Evolutionary conservation across 2,329 filamentous ascomycete genomes (phyloP), one percentile per base, ranked within the genome.

Genomic region (Clonostachys sp.): DNA sequence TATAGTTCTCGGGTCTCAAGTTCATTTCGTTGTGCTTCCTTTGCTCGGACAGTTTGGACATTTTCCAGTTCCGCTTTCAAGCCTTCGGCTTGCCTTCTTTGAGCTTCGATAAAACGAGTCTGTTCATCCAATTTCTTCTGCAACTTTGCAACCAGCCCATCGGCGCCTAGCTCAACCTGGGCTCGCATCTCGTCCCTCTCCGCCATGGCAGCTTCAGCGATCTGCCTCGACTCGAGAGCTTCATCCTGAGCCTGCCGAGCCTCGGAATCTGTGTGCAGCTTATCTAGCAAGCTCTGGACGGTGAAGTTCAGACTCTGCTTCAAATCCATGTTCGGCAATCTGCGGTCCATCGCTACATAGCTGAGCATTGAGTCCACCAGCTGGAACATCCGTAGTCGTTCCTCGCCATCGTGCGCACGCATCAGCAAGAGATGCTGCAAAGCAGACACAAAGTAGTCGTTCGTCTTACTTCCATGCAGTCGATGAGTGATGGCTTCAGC

Each of bases 231-330:
- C 69, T 96, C 91, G 33, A 94, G 73, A 10, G 91, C 87, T 67
- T 97, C 92, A 73, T 97, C 94, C 50, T 90, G 84, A 20, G 91
- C 91, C 68, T 92, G 90, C 17, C 92, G 81, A 44, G 94, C 92
- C 68, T 99, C 94, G 1, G 89, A 91, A 68, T 99, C 94, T 3
- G 94, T 97, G 63, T 97, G 94, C 45, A 99, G 77, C 70, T 95
- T 95, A 71, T 97, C 94, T 52, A 99, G 76, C 56, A 99, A 76
- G 65, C 83, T 95, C 70, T 97, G 94, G 10, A 99, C 94, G 0
- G 92, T 96, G 60, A 97, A 97, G 65, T 95, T 96, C 54, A 99
- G 80, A 61, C 91, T 95, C 66, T 97, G 92, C 73, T 96, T 96
- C 50, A 99, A 80, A 65, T 99, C 94, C 84, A 97, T 92, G 67